A percentile compares a stretch with the other conserved stretches of the same genome.
These are phyloP conservation scores for Zancudomyces culisetae DNA, from an alignment of 371 early-diverging fungal genomes.

Conservation along the genomic window DNA sequence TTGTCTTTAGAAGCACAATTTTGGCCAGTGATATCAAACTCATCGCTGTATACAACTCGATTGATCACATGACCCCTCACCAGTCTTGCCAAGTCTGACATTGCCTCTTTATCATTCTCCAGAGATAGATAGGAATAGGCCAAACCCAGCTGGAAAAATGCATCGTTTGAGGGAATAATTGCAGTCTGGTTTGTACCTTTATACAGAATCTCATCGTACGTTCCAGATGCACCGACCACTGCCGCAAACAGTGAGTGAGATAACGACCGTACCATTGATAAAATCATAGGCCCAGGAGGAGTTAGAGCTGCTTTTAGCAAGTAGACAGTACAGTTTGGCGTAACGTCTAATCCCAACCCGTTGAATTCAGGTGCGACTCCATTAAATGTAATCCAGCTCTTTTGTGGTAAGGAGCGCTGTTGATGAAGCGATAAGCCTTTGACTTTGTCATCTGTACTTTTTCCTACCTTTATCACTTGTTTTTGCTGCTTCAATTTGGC, in stretches of 20 bases:
- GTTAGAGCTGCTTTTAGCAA: constrained; percentile 19
- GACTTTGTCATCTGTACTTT: not conserved
- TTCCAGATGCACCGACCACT: constrained; percentile 23
- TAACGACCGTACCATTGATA: constrained; percentile 14
- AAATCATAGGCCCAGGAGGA: constrained; percentile 17
- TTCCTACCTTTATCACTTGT: constrained; percentile 17
- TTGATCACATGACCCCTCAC: constrained; percentile 16
- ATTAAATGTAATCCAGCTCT: constrained; percentile 19
- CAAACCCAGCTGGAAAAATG: constrained; percentile 18
- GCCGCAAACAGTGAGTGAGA: constrained; percentile 23
- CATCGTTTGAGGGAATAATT: constrained; percentile 12
- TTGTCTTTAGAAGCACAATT: constrained; percentile 5
- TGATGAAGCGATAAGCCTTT: not conserved
- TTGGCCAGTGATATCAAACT: constrained; percentile 7
- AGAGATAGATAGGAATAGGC: constrained; percentile 21
- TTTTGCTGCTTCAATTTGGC: constrained; percentile 8
- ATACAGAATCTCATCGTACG: constrained; percentile 13
- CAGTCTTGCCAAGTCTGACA: constrained; percentile 13
- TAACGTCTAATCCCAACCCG: constrained; percentile 14
- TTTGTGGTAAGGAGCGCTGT: constrained; percentile 7
- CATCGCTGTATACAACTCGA: constrained; percentile 19
- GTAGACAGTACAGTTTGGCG: constrained; percentile 16
- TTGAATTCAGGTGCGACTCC: constrained; percentile 17
- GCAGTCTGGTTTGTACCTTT: constrained; percentile 14
- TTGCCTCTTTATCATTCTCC: constrained; percentile 17